phyloP scores from a whole-genome alignment of 352 stramenopile species.

The Phytopythium delawarense region DNA sequence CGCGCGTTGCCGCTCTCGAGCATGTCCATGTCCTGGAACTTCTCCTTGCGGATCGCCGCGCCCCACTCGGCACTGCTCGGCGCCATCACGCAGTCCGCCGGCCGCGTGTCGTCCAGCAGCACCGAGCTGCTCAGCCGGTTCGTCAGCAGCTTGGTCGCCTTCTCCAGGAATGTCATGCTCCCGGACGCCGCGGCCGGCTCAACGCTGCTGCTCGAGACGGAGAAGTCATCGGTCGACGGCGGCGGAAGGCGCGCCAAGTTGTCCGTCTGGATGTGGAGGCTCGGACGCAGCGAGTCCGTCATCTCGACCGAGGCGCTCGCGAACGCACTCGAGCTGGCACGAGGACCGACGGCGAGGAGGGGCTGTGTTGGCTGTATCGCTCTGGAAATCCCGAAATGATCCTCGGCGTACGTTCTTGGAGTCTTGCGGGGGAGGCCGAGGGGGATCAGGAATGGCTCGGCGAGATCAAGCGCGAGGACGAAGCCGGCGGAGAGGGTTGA shows the following conservation, averaged over 20 bases:
- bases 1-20: slow-evolving; percentile 75
- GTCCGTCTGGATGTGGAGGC: slow-evolving; percentile 57
- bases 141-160: slow-evolving; percentile 59
- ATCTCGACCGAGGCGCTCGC: slow-evolving; percentile 17
- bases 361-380: not conserved
- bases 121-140: slow-evolving; percentile 15
- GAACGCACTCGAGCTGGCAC: not conserved
- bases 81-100: slow-evolving; percentile 19
- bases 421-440: not conserved
- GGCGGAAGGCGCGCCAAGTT: slow-evolving; percentile 13
- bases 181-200: slow-evolving; percentile 11
- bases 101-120: slow-evolving; percentile 8
- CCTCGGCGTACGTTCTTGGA: not conserved
- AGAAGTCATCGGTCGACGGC: slow-evolving; percentile 15
- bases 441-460: not conserved
- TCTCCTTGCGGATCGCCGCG: slow-evolving; percentile 54
- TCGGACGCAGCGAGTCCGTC: slow-evolving; percentile 44
- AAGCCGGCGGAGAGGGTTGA: not conserved
- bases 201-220: slow-evolving; percentile 11
- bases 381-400: slow-evolving; percentile 1
- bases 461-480: not conserved
- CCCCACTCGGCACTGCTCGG: slow-evolving; percentile 40
- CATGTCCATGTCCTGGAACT: slow-evolving; percentile 85
- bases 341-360: not conserved
- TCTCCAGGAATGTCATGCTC: slow-evolving; percentile 35